Conservation (phyloP, 495 filamentous ascomycete species). For the Talaromyces stipitatus region DNA sequence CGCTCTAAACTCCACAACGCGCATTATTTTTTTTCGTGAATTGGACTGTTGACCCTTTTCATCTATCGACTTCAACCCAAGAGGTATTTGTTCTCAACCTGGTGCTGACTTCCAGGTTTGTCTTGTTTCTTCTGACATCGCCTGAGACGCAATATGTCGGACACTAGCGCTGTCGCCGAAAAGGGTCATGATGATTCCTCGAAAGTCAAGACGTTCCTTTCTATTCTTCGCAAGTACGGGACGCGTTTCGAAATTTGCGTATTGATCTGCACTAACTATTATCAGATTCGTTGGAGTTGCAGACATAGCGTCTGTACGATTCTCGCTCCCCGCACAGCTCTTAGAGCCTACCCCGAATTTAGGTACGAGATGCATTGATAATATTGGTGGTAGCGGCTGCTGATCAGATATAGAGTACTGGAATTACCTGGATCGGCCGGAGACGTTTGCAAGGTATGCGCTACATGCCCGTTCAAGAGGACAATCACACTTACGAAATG, state of each 20-base stretch:
- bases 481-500: conserved; percentile 29
- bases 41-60: neutral
- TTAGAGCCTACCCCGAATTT: conserved; percentile 93
- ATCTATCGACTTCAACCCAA: neutral
- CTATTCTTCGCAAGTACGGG: conserved; percentile 71
- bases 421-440: conserved; percentile 94
- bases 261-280: neutral
- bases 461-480: conserved; percentile 3
- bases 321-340: conserved; percentile 91
- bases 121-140: neutral
- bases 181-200: conserved; percentile 57
- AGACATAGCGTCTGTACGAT: conserved; percentile 91
- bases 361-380: conserved; percentile 36
- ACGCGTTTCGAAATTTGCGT: neutral
- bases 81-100: neutral
- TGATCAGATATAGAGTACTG: conserved; percentile 66
- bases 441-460: conserved; percentile 79
- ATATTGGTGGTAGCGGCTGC: neutral
- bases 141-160: neutral
- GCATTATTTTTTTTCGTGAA: neutral
- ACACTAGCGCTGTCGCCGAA: conserved; percentile 1
- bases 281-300: conserved; percentile 83
- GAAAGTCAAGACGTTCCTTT: conserved; percentile 76
- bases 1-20: neutral
- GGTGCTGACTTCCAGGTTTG: neutral